Evolutionary conservation across 2,329 filamentous ascomycete species (phyloP), one percentile per base, ranked within the genome.

Genomic region (Periconia sp.): DNA sequence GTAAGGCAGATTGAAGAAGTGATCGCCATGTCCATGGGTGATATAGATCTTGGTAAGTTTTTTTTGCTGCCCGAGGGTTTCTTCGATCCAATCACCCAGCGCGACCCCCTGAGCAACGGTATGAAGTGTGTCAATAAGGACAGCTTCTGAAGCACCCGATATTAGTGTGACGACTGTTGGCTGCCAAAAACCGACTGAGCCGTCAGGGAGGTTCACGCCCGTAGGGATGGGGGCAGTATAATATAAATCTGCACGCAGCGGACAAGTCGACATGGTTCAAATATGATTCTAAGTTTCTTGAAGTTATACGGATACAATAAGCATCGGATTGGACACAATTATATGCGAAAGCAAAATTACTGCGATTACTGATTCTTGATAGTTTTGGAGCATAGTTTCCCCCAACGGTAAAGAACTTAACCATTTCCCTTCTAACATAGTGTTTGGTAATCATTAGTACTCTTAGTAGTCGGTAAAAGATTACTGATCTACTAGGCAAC

Each of bases 1-100:
- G 9, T 61, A 45, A 0, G 68, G 52, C 14, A 71, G 52, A 43
- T 73, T 72, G 48, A 76, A 73, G 55, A 64, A 78, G 56, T 79
- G 76, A 57, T 77, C 75, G 15, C 66, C 74, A 47, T 78, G 75
- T n/a, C 73, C 73, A 45, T 77, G 75, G 0, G 75, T 78, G 47
- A 76, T 71, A 59, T 76, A 77, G 30, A 77, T 72, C 35, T 70
- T 70, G 3, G 54, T 56, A 0, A 78, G 60, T 3, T 60, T 61
- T 17, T 65, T 66, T 17, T 37, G 33, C 15, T 50, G 54, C 0
- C 65, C 63, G 2, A 68, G 61, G 2, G 65, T 50, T 19, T 44
- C 31, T 5, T 44, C 44, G 53, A 78, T 73, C 74, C 74, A 79
- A 14, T 62, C 50, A 3, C 62, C 64, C 3, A 77, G 60, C 0